Conservation (phyloP, 2,329 filamentous ascomycete species). For the Mollisia scopiformis region DNA sequence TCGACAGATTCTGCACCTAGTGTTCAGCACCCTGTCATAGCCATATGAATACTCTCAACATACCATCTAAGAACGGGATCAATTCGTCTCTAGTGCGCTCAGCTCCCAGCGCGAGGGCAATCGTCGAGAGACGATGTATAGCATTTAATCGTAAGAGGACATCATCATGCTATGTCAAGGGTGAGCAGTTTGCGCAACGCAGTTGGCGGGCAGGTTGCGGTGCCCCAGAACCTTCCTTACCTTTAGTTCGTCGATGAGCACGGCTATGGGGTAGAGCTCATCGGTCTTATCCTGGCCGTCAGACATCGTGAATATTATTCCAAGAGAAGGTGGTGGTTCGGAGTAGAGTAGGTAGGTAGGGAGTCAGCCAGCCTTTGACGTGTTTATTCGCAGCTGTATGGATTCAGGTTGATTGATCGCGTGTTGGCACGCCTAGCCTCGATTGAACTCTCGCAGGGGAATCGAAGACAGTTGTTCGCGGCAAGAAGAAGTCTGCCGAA, state of each 20-base stretch:
- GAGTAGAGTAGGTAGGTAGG: constrained; percentile 37
- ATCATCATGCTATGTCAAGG: constrained; percentile 80
- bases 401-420: constrained; percentile 34
- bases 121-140: constrained; percentile 96
- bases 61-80: constrained; percentile 98
- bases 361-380: constrained; percentile 32
- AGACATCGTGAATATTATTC: constrained; percentile 70
- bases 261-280: constrained; percentile 99
- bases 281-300: constrained; percentile 89
- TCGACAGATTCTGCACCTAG: constrained; percentile 83
- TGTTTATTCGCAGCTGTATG: constrained; percentile 33
- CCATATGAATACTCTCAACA: constrained; percentile 2
- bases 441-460: constrained; percentile 12
- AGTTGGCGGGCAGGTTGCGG: constrained; percentile 4
- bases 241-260: constrained; percentile 99
- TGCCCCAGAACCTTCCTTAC: constrained; percentile 60
- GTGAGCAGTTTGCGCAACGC: constrained; percentile 23
- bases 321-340: constrained; percentile 31
- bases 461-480: not conserved
- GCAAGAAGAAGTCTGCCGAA: not conserved
- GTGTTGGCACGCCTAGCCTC: constrained; percentile 29
- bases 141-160: constrained; percentile 97
- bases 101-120: constrained; percentile 91
- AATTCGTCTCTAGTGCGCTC: constrained; percentile 98
- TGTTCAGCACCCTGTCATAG: constrained; percentile 35